phyloP scores from a whole-genome alignment of 768 basidiomycete species.

The Rossbeevera mucosa region DNA sequence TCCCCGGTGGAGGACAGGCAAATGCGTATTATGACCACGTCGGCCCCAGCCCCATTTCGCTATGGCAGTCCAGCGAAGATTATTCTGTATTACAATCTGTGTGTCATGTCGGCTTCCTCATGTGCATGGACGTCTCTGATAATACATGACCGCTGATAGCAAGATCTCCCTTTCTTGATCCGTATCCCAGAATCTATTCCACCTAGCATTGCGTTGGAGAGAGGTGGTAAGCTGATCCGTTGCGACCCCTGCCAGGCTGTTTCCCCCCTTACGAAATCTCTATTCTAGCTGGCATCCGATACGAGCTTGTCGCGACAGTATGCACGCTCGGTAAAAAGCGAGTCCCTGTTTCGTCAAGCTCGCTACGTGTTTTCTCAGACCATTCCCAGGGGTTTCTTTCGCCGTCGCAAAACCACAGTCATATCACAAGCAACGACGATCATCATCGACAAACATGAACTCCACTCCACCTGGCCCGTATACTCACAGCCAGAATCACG shows the following conservation, averaged over 20 bases:
- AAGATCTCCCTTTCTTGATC: constrained; percentile 86
- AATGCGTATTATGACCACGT: constrained; percentile 79
- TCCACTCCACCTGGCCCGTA: constrained; percentile 91
- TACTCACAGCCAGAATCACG: constrained; percentile 76
- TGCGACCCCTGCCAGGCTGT: background rate
- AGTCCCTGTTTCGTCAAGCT: constrained; percentile 15
- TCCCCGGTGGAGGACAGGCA: constrained; percentile 62
- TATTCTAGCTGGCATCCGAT: constrained; percentile 68
- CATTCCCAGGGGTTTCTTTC: constrained; percentile 59
- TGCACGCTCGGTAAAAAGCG: constrained; percentile 85
- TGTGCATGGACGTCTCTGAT: constrained; percentile 1
- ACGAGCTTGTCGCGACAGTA: constrained; percentile 85
- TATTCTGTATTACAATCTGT: constrained; percentile 68
- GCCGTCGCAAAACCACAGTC: constrained; percentile 69
- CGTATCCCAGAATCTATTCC: constrained; percentile 92
- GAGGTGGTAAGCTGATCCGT: constrained; percentile 46
- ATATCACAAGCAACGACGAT: constrained; percentile 65
- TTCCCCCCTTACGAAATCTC: background rate
- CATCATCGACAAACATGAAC: constrained; percentile 88
- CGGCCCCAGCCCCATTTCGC: constrained; percentile 73
- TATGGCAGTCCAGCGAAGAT: constrained; percentile 81
- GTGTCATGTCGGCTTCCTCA: constrained; percentile 15
- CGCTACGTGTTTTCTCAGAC: constrained; percentile 1
- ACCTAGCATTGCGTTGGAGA: constrained; percentile 76
- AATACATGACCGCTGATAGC: constrained; percentile 38